phyloP scores from a whole-genome alignment of 148 eudicot species.

The Simmondsia chinensis region DNA sequence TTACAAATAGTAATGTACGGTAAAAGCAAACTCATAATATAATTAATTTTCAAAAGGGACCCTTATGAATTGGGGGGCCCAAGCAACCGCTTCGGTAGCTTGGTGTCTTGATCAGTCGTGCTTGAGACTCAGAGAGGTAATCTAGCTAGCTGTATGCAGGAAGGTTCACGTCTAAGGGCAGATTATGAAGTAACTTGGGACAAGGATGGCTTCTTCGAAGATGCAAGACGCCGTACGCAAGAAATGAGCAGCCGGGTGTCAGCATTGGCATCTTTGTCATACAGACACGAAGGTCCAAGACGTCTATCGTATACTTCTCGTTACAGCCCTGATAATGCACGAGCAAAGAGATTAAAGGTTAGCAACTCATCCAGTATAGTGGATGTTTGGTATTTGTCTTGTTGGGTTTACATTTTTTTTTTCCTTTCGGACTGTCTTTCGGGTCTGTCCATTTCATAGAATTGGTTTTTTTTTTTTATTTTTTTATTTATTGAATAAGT shows the following conservation, averaged over 20 bases:
- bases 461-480: too few species aligned
- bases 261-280: slow-evolving; percentile 16
- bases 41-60: too few species aligned
- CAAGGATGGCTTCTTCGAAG: slow-evolving; percentile 47
- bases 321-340: slow-evolving; percentile 39
- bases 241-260: slow-evolving; percentile 26
- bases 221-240: slow-evolving; percentile 25
- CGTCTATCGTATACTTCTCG: slow-evolving; percentile 33
- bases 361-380: slow-evolving; percentile 5
- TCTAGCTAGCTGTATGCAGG: slow-evolving; percentile 24
- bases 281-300: slow-evolving; percentile 38
- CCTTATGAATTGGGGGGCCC: too few species aligned
- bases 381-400: neutral
- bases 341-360: slow-evolving; percentile 73
- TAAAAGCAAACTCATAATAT: too few species aligned
- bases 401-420: neutral
- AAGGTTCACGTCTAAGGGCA: slow-evolving; percentile 81
- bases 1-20: too few species aligned
- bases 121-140: too few species aligned
- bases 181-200: slow-evolving; percentile 85
- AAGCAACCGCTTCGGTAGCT: too few species aligned
- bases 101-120: too few species aligned
- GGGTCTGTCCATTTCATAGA: too few species aligned
- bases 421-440: too few species aligned
- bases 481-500: too few species aligned